Conservation (phyloP, 371 early-diverging fungal genomes). For the Rhizopus arrhizus region DNA sequence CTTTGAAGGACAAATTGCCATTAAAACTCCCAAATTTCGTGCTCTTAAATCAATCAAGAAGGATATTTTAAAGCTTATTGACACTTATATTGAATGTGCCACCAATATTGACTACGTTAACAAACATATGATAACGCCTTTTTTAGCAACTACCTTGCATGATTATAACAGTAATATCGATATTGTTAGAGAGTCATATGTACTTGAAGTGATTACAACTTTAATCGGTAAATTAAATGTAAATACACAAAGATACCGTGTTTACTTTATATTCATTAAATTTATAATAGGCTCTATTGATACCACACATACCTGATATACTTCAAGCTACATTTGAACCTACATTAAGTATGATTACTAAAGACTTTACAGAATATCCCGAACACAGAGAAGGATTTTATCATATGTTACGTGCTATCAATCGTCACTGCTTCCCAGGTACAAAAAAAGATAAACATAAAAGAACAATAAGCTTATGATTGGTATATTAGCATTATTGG, state of each 20-base stretch:
- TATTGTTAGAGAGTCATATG: conserved; percentile 91
- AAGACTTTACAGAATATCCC: conserved; percentile 95
- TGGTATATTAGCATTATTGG: conserved; percentile 68
- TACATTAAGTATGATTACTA: conserved; percentile 97
- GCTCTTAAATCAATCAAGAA: conserved; percentile 93
- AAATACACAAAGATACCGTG: conserved; percentile 24
- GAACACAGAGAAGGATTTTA: conserved; percentile 96
- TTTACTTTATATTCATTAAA: conserved; percentile 1
- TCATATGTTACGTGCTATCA: conserved; percentile 85
- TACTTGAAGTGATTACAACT: conserved; percentile 88
- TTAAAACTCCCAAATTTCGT: conserved; percentile 91
- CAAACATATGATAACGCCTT: conserved; percentile 82
- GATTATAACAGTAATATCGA: conserved; percentile 87
- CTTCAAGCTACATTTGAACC: conserved; percentile 92
- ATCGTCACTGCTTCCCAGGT: conserved; percentile 81
- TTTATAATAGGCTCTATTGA: conserved; percentile 62
- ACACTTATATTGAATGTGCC: conserved; percentile 82
- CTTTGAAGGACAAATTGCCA: conserved; percentile 69
- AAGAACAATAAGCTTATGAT: too few relatives aligned
- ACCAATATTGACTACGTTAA: conserved; percentile 76
- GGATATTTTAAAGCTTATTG: conserved; percentile 87
- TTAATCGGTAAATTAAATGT: conserved; percentile 79
- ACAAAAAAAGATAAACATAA: background rate
- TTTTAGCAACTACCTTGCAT: conserved; percentile 86
- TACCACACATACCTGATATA: conserved; percentile 79